Evolutionary conservation across 306 rosid genomes (phyloP), one percentile per base, ranked within the genome.

Genomic region (Quercus variabilis): DNA sequence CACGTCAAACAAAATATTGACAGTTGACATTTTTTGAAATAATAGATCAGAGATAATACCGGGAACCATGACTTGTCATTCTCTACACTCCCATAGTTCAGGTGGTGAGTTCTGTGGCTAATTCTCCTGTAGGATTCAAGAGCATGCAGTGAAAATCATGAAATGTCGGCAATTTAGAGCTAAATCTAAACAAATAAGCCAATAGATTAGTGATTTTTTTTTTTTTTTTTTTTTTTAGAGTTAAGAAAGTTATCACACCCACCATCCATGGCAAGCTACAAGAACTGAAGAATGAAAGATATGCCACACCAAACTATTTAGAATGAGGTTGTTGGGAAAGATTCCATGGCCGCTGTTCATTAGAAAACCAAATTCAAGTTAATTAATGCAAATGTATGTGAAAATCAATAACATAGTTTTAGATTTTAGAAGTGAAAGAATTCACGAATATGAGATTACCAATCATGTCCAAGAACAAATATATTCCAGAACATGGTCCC

Each of bases 401-500:
- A 8, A 31, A 3, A 4, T 3, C 2, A 41, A 4, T 6, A 19
- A 41, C 17, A 41, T 17, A 20, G 13, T 17, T 30, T 2, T 26
- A 52, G 4, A 68, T 8, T 31, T 2, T 13, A 2, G 64, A 13
- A 51, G 68, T 9, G 35, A 62, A 33, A 65, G 10, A 1, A 26
- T 28, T 19, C 30, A 23, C 9, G 58, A 10, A 26, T 18, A 71
- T 15, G 21, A 5, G 5, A 23, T 38, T 84, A 95, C 98, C 97
- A 95, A 83, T 95, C 98, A 52, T 95, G 98, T 14, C 99, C 98
- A 26, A 95, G 93, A 74, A 95, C 99, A 83, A 95, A 95, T 3
- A 91, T 72, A 72, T 98, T 98, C 99, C 99, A 93, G 83, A 95
- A 95, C 98, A 95, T 88, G 63, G 98, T 91, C 17, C 99, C 99